phyloP scores from a whole-genome alignment of 805 yeast genomes.

The Barnettozyma salicaria region DNA sequence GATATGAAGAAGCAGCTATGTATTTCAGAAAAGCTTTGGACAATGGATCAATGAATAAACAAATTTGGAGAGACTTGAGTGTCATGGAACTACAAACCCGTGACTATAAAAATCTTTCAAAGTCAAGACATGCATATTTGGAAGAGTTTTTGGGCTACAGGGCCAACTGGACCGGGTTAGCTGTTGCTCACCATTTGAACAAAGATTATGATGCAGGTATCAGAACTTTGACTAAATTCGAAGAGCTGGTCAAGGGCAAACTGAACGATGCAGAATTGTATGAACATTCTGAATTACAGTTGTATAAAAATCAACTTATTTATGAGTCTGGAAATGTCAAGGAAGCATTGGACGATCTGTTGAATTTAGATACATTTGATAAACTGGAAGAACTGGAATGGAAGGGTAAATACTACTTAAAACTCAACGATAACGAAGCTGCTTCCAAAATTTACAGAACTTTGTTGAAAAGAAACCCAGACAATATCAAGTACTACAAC shows the following conservation, averaged over 20 bases:
- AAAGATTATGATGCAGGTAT: conserved; percentile 64
- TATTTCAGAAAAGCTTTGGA: conserved; percentile 71
- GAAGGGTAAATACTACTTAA: conserved; percentile 56
- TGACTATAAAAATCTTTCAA: conserved; percentile 57
- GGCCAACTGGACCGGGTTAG: conserved; percentile 86
- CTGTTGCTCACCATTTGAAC: conserved; percentile 76
- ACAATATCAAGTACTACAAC: conserved; percentile 58
- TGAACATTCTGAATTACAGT: conserved; percentile 76
- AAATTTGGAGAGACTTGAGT: conserved; percentile 77
- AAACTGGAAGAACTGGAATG: conserved; percentile 56
- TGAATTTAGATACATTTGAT: conserved; percentile 49
- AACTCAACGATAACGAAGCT: conserved; percentile 50
- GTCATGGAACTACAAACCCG: conserved; percentile 75
- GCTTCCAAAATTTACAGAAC: conserved; percentile 65
- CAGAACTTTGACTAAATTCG: conserved; percentile 67
- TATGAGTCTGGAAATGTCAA: conserved; percentile 41
- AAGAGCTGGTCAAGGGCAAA: conserved; percentile 64
- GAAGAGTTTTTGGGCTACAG: conserved; percentile 75
- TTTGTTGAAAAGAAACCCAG: conserved; percentile 81
- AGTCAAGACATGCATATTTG: conserved; percentile 61
- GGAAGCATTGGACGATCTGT: conserved; percentile 52
- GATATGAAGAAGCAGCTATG: conserved; percentile 71
- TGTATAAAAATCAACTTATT: conserved; percentile 67
- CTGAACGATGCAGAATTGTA: conserved; percentile 57
- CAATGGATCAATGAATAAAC: conserved; percentile 72